Percentiles rank a stretch among this genome's conserved stretches.
phyloP scores from a whole-genome alignment of 305 asterid genomes.

The Solanum aculeatissimum region DNA sequence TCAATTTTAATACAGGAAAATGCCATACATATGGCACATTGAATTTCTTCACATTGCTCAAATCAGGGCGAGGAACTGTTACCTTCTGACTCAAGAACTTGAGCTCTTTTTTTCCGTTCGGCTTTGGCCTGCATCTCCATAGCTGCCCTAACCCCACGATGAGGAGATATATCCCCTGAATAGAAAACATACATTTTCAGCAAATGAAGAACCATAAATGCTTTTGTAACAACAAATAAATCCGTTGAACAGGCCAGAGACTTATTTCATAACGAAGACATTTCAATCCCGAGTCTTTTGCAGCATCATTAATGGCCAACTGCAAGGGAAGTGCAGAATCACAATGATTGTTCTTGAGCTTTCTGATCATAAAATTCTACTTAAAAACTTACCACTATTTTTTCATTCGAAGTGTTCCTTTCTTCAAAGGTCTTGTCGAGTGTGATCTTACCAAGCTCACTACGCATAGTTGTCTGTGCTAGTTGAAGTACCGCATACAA shows the following conservation, averaged over 20 bases:
- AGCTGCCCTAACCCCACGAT: constrained; percentile 60
- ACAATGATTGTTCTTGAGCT: neutral
- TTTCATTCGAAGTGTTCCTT: constrained; percentile 66
- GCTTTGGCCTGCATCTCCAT: constrained; percentile 97
- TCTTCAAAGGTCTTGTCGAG: constrained; percentile 91
- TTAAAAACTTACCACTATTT: constrained; percentile 59
- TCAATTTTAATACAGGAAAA: neutral
- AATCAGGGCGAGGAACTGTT: neutral
- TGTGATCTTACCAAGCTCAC: constrained; percentile 91
- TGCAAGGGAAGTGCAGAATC: constrained; percentile 14
- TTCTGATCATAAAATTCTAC: neutral
- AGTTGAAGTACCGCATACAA: constrained; percentile 71
- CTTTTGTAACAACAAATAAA: constrained; percentile 45
- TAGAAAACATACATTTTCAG: neutral
- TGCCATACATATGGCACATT: neutral
- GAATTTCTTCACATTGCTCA: neutral
- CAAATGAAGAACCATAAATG: constrained; percentile 10
- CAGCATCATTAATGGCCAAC: constrained; percentile 79
- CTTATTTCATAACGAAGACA: constrained; percentile 89
- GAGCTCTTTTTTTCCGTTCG: constrained; percentile 81
- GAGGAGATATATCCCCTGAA: constrained; percentile 85
- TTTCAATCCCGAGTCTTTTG: constrained; percentile 71
- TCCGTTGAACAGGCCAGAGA: constrained; percentile 17
- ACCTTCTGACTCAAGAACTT: constrained; percentile 80
- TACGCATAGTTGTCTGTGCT: constrained; percentile 92